Evolutionary conservation across 2,329 filamentous ascomycete genomes (phyloP), one percentile per base, ranked within the genome.

Genomic region (Pseudopyrenochaeta lycopersici): DNA sequence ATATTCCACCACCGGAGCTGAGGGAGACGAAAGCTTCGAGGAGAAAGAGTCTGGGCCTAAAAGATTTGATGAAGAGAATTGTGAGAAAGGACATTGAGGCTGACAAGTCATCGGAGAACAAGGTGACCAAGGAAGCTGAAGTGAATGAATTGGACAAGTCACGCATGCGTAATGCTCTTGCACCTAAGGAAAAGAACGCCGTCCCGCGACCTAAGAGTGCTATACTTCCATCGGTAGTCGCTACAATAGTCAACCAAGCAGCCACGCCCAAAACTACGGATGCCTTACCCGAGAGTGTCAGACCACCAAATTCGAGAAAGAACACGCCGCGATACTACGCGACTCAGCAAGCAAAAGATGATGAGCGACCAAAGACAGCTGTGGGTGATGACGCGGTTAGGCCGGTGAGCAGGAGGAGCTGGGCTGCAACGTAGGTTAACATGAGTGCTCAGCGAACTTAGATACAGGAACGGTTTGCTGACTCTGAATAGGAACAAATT

Each of bases 41-140:
- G 7, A 54, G 62, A 4, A 68, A 62, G 35, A 67, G 65, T 15
- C 39, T 66, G 1, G 66, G 65, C 0, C 31, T 75, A 7, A 68
- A 67, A 20, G 58, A 64, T 7, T 52, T 74, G 31, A 62, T 75
- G 50, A 63, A 65, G 27, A 72, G 68, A 20, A 63, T 75, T 7
- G 58, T 62, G 9, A 49, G 60, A 29, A 71, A 66, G 21, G 68
- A 70, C 14, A 40, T 41, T 11, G 58, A 63, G 33, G 30, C 40
- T 6, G 52, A 62, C 5, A 49, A 46, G 2, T 36, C 27, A 38
- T 49, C 14, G 30, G 2, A 35, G 42, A 9, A 21, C 30, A 7
- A n/a, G 27, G 1, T 14, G 33, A 35, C 15, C 20, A 23, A 12
- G 33, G 31, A 35, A 32, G 12, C 29, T 31, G 35, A 48, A 35